Evolutionary conservation across 495 filamentous ascomycete species (phyloP), one percentile per base, ranked within the genome.

Genomic region (Penicillium nucicola): DNA sequence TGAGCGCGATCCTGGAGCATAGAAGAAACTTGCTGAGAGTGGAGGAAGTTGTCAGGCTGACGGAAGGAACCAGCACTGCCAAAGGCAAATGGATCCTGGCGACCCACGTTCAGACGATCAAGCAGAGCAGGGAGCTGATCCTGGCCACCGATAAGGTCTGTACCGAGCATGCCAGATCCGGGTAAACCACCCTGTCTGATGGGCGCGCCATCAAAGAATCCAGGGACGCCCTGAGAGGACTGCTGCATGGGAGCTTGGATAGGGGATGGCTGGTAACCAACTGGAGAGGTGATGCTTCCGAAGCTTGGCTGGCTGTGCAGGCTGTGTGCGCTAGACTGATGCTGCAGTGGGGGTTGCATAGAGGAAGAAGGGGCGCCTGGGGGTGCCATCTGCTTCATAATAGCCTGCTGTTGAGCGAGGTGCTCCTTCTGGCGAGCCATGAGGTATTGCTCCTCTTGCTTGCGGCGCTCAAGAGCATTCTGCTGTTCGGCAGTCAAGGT

Each of bases 401-500:
- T 78, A 12, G 87, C 82, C 55, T 92, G 87, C 58, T 93, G 89
- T 54, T 91, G 92, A 32, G 87, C 85, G n/a, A 95, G 78, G 62
- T 89, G 86, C 64, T 98, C 93, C 50, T 96, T 87, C 65, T 97
- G 92, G 9, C 92, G 84, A 14, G 93, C 93, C 81, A 97, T 90
- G 17, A 95, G 75, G 67, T 96, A 95, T 60, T 98, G 93, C 62
- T 98, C 93, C 62, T 98, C 93, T 64, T 98, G 93, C 76, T 98
- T 98, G 18, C 95, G 80, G 34, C 93, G 80, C 66, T 98, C 93
- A 9, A 98, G 75, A 13, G 93, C 92, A 67, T 98, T 98, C 60
- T 98, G 93, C 70, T 98, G 93, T 57, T 96, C 91, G 0, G 93
- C 93, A 2, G 93, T 97, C 56, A 98, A 74, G 11, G 95, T 97